Evolutionary conservation across 257 asterid species (phyloP), one percentile per base, ranked within the genome.

Genomic region (Echites panduratus): DNA sequence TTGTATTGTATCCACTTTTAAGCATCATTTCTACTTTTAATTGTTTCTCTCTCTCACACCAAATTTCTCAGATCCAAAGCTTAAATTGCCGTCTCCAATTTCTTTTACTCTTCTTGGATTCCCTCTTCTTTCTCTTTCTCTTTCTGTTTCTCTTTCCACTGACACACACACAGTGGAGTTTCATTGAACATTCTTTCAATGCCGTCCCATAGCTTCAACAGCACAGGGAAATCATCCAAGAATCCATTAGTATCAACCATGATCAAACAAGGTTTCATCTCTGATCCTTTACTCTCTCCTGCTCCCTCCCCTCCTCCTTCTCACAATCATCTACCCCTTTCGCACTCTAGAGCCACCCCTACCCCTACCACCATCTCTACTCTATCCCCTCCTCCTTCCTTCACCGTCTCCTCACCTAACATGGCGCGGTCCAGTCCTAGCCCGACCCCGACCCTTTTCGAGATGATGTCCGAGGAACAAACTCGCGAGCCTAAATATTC

Each of bases 221-320:
- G 35, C 58, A 38, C 79, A 72, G 47, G 27, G 78, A 82, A 80
- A 66, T 66, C 80, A 81, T 78, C 69, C 84, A 81, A 72, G 81
- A 84, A 54, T 35, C 87, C 82, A 44, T 50, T 80, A 47, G 97
- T 94, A 9, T 91, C 99, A 72, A 69, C 95, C 2, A 94, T 94
- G 97, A 91, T 91, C 50, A 94, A 87, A 79, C 96, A 91, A 75
- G 97, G 97, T 56, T 89, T 89, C 89, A 84, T 89, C 27, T 84
- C 96, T 64, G 89, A 89, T 77, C 89, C 95, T 77, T 77, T 84
- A 40, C 87, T 87, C 82, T 84, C 94, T 29, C 91, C 89, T n/a
- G 48, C 77, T 20, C 76, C 84, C 17, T 70, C 82, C n/a, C 72
- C 68, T 1, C 72, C 68, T 1, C 61, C 65, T 26, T 12, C 69